Evolutionary conservation across 495 filamentous ascomycete species (phyloP).

Genomic region (Penicillium herquei): DNA sequence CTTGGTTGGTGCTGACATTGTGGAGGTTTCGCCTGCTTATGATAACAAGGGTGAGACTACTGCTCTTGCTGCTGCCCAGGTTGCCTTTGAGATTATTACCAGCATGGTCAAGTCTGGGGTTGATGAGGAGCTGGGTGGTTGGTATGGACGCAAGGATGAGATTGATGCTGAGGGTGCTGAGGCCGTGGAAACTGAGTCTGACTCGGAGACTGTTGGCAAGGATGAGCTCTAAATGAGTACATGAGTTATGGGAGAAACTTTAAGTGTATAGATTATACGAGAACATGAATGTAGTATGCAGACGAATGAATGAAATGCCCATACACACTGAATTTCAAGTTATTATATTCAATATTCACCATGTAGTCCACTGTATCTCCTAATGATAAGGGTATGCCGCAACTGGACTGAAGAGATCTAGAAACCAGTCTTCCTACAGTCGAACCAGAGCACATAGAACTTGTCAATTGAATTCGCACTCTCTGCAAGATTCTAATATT

Average conservation of each 20-base stretch:
- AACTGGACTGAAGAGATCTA: no score
- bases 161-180: constrained; percentile 4
- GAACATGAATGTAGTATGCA: constrained; percentile 14
- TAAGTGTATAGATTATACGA: constrained; percentile 15
- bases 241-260: background rate
- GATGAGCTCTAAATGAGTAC: constrained; percentile 43
- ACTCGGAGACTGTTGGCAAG: constrained; percentile 23
- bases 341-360: background rate
- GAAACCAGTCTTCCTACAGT: background rate
- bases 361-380: no score
- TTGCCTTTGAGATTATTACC: constrained; percentile 78
- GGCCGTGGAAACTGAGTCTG: constrained; percentile 11
- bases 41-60: constrained; percentile 82
- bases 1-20: constrained; percentile 73
- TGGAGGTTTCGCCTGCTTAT: constrained; percentile 85
- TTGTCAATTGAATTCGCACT: constrained; percentile 16
- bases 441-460: constrained; percentile 6
- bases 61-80: constrained; percentile 78
- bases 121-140: constrained; percentile 44
- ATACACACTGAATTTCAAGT: background rate
- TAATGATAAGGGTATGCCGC: no score
- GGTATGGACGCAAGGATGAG: constrained; percentile 40
- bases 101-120: constrained; percentile 70
- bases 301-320: constrained; percentile 8
- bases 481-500: constrained; percentile 20